Base-by-base conservation (phyloP, 768 basidiomycete genomes). In the Kwoniella mangroviensis region DNA sequence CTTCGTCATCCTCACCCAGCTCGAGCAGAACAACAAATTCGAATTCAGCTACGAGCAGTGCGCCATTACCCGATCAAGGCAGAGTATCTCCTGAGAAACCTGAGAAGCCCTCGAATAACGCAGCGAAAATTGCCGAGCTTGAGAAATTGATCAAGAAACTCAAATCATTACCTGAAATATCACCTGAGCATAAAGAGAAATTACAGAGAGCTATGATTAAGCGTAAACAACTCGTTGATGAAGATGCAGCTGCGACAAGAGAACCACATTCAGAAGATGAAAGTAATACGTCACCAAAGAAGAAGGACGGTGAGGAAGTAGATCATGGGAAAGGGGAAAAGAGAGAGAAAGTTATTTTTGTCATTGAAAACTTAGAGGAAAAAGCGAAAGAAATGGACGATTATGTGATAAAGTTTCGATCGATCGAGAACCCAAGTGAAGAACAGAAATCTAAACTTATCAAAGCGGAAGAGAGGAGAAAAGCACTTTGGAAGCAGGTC, bases 321-420 rank as follows among this genome's bases (percentile, higher is more conserved):
- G 34, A 7, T 6, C 34, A 7, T 34, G 34, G 34, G 34, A 34
- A 34, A 34, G 60, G 59, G 11, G 41, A 41, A 45, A n/a, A 22
- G 17, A 42, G 45, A 21, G 43, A 4, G 42, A 10, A 9, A 34
- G 60, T 10, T 7, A 42, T 22, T 12, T 1, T 34, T 15, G n/a
- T 15, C 7, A 10, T 43, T 13, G 60, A 42, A n/a, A 22, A 61
- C 11, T 15, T 61, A 19, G 60, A 52, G 41, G 56, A 26, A 42
- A 52, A 63, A 41, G 45, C 57, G 2, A 54, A 63, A 68, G 60
- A 68, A 61, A 62, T 68, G 67, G 67, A 68, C 13, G 42, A 57
- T 9, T 41, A 54, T 22, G 60, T 68, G 9, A 15, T 54, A 10
- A 63, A 63, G 11, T 34, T 19, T 19, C 28, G 67, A 2, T 22